Evolutionary conservation across 768 basidiomycete genomes (phyloP), one percentile per base, ranked within the genome.

Genomic region (Lentinus brumalis): DNA sequence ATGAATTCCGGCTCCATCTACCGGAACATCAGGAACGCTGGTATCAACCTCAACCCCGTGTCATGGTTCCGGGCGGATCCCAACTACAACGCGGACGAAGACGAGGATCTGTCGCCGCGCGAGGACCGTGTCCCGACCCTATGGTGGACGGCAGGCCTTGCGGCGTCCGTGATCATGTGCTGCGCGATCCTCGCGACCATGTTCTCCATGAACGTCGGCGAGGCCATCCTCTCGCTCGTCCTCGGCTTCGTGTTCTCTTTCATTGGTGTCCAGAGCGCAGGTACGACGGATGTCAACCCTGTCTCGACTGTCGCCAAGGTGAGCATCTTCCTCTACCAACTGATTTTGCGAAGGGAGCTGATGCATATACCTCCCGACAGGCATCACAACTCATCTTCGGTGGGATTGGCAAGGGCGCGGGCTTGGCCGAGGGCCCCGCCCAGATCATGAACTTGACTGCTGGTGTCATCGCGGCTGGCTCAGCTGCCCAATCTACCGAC

Each of bases 221-320:
- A 83, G 53, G 81, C 79, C 31, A 73, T 86, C 67, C 79, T 86
- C 47, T 72, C 85, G 9, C 80, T 88, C 50, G 26, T 88, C 59
- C 78, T 86, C 44, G 82, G 83, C 35, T 87, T 86, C 76, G 47
- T 86, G 44, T 88, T 88, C 75, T 85, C 85, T 32, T 87, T 88
- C 74, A 83, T 88, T 64, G 86, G 82, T 44, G 85, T 85, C 9
- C 85, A 87, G 69, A 84, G 81, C 51, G 67, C 81, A 35, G 85
- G 86, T 26, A 74, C 79, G 60, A 88, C 85, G 5, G 84, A 86
- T 60, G 78, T 88, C 68, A 86, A 86, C 68, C 86, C 85, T 10
- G 79, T 87, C 50, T 79, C 82, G 7, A 82, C 83, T 38, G 82
- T 86, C 50, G 84, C 82, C 39, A 85, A 84, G 73, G 35, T 35